A percentile compares a stretch with the other conserved stretches of the same genome.
Conservation (phyloP, 2,329 filamentous ascomycete genomes). For the Cylindrodendrum hubeiense region DNA sequence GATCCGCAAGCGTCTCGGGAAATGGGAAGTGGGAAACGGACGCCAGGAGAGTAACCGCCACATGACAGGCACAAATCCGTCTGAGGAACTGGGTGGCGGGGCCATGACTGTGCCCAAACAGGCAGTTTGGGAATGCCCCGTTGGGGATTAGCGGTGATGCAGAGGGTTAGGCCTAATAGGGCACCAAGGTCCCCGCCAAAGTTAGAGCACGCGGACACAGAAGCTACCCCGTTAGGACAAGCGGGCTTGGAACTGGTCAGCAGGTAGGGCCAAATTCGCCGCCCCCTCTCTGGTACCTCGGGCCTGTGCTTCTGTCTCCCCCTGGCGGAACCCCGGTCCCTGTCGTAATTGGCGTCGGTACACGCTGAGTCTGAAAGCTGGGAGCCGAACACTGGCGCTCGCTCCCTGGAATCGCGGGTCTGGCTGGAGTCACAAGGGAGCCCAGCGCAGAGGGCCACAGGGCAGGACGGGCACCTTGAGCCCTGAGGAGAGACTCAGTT, state of each 20-base stretch:
- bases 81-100: conserved; percentile 11
- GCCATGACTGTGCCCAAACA: conserved; percentile 22
- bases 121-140: conserved; percentile 25
- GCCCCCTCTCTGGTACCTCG: conserved; percentile 44
- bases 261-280: conserved; percentile 43
- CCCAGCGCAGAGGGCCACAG: neutral
- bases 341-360: conserved; percentile 29
- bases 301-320: conserved; percentile 40
- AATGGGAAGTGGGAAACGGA: conserved; percentile 33
- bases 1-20: conserved; percentile 32
- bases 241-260: conserved; percentile 41
- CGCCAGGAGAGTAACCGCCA: conserved; percentile 28
- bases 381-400: conserved; percentile 31
- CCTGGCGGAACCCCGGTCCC: conserved; percentile 42
- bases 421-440: conserved; percentile 28
- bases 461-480: no score
- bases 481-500: no score
- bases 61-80: conserved; percentile 24
- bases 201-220: conserved; percentile 36
- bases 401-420: conserved; percentile 29
- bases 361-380: conserved; percentile 36
- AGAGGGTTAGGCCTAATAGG: conserved; percentile 24
- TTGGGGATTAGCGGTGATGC: neutral
- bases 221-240: conserved; percentile 42
- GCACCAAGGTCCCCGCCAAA: conserved; percentile 26